phyloP scores from a whole-genome alignment of 768 basidiomycete species.

The Boletus rex-veris region DNA sequence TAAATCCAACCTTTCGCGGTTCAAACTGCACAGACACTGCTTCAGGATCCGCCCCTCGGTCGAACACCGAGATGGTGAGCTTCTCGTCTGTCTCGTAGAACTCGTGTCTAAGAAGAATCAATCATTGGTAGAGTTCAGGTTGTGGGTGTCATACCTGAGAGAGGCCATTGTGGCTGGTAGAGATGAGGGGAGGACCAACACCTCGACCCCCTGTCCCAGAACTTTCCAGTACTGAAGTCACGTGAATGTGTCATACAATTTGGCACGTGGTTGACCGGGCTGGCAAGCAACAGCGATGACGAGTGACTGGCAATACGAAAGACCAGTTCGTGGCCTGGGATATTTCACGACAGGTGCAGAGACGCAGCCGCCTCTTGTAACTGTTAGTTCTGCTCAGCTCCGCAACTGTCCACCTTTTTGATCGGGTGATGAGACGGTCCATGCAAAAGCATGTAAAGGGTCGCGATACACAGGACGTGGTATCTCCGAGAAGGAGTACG shows the following conservation, averaged over 20 bases:
- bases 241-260: slow-evolving; percentile 11
- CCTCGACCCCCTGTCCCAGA: slow-evolving; percentile 14
- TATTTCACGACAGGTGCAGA: too few species aligned
- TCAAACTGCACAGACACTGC: slow-evolving; percentile 61
- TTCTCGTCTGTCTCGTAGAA: slow-evolving; percentile 85
- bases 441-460: too few species aligned
- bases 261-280: too few species aligned
- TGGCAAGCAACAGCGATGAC: too few species aligned
- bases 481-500: too few species aligned
- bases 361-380: too few species aligned
- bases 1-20: slow-evolving; percentile 58
- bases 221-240: slow-evolving; percentile 28
- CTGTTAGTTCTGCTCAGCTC: too few species aligned
- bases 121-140: background rate
- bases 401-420: too few species aligned
- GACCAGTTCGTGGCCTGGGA: too few species aligned
- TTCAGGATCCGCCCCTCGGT: slow-evolving; percentile 67
- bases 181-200: background rate
- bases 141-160: slow-evolving; percentile 21
- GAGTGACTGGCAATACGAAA: too few species aligned
- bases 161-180: slow-evolving; percentile 21
- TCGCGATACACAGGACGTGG: too few species aligned
- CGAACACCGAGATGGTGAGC: slow-evolving; percentile 72
- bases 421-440: too few species aligned
- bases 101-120: slow-evolving; percentile 55